Evolutionary conservation across 148 eudicot species (phyloP).

Genomic region (Chenopodium quinoa): DNA sequence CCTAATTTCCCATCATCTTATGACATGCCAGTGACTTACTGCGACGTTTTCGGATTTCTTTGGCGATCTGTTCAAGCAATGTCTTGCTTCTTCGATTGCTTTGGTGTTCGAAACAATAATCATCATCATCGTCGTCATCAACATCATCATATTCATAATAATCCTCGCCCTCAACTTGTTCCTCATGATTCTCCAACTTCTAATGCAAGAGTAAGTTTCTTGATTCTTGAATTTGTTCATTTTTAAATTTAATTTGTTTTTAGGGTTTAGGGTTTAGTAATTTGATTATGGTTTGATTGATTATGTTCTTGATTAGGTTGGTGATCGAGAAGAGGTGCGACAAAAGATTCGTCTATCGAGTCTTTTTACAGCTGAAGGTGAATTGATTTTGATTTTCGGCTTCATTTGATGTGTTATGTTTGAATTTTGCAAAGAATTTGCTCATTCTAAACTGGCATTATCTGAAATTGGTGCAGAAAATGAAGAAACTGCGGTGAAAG

Average conservation of each 20-base stretch:
- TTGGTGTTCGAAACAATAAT: conserved; percentile 27
- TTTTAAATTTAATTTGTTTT: too few relatives aligned
- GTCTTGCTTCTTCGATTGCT: conserved; percentile 53
- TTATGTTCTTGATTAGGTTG: conserved; percentile 7
- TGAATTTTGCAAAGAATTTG: neutral
- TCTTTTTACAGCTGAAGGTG: conserved; percentile 43
- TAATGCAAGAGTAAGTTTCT: conserved; percentile 17
- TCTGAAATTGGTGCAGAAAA: conserved; percentile 15
- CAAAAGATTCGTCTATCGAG: conserved; percentile 39
- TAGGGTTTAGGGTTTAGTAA: neutral
- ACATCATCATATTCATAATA: neutral
- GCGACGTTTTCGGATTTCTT: conserved; percentile 33
- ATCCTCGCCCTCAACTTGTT: conserved; percentile 8
- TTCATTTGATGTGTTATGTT: neutral
- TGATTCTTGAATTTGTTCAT: neutral
- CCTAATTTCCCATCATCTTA: conserved; percentile 7
- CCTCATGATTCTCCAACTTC: conserved; percentile 18
- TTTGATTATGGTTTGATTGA: neutral
- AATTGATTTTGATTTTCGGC: neutral
- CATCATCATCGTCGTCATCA: conserved; percentile 6
- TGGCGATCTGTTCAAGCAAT: conserved; percentile 36
- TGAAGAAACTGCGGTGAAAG: conserved; percentile 25
- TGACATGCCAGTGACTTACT: conserved; percentile 35
- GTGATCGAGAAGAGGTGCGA: conserved; percentile 27
- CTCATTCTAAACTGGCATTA: neutral